Evolutionary conservation across 345 rosid species (phyloP), one percentile per base, ranked within the genome.

Genomic region (Bruguiera sexangula): DNA sequence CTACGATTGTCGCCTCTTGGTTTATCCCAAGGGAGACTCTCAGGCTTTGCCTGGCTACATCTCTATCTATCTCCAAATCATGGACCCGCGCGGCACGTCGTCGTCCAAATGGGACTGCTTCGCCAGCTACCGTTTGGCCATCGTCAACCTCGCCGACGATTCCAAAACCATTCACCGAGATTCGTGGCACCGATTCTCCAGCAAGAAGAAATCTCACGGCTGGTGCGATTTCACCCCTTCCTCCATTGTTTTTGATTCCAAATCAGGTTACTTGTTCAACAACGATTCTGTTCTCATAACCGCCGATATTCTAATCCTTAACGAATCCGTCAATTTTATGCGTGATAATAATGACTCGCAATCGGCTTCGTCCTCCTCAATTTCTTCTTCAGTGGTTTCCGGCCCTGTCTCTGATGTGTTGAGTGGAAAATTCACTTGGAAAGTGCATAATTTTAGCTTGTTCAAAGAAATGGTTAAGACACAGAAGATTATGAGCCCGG

Each of bases 221-320:
- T 95, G 99, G 99, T 95, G 99, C 73, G 97, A 95, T 83, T 95
- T 95, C 81, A 86, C 97, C 4, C 93, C 96, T 63, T 85, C 87
- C 34, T 85, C 97, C 6, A 85, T 92, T 13, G 78, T 95, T 63
- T 85, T 90, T 34, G 99, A 95, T 83, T 78, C 96, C 52, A 92
- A 86, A 83, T 74, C 81, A 82, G 99, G 99, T 46, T 95, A 80
- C 73, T 68, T 95, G 69, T 85, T 80, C 16, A 87, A 78, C 55
- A 87, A 82, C 27, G 98, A 92, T 62, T 84, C 94, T 0, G 83
- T 95, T 65, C 81, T 89, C 30, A 85, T 95, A 19, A 89, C 97
- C 1, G 98, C 98, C 6, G 97, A 95, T 87, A 95, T 95, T 15
- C 78, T 95, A 67, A 89, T 95, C 26, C 78, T 95, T 27, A 88